Evolutionary conservation across 352 stramenopile genomes (phyloP), one percentile per base, ranked within the genome.

Genomic region (Phytophthora multivora): DNA sequence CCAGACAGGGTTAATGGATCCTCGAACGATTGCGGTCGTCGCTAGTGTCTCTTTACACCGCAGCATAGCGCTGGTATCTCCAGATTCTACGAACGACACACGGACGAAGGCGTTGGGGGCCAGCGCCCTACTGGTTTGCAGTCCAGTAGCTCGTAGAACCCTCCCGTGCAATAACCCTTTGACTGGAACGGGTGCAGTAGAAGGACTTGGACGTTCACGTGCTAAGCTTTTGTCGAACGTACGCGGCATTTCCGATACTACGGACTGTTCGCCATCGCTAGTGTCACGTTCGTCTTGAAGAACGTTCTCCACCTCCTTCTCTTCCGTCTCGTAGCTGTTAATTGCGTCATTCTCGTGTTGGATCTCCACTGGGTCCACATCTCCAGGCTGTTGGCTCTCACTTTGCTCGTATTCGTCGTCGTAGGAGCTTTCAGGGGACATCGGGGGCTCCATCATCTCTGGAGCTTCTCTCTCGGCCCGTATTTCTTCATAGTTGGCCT

Each of bases 1-100:
- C 81, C 83, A 93, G 3, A 77, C 53, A n/a, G 80, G 80, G 36
- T 79, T 59, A 5, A 23, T 54, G 0, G 66, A 76, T 11, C 35
- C 36, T 28, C 19, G n/a, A 12, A 59, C 52, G 12, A 75, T 46
- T 0, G 25, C 47, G 7, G 81, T 93, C 10, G 54, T 80, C 9
- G 59, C 55, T 5, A 93, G 62, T 5, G 56, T 68, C 23, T 80
- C 63, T 30, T 91, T 93, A 58, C 81, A 90, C n/a, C 80, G 69
- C 40, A 93, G 62, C 75, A 91, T 90, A 15, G 86, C 51, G 28
- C 49, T 73, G 9, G 49, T n/a, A 21, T 63, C 45, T 10, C 64
- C 47, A 10, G 69, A 75, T 31, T 90, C 76, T 1, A 83, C 74
- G 31, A 90, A 90, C 4, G 81, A 72, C 3, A 88, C 50, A 11